phyloP scores from a whole-genome alignment of 1,284 basidiomycete species.

The Ceratobasidium sp. region DNA sequence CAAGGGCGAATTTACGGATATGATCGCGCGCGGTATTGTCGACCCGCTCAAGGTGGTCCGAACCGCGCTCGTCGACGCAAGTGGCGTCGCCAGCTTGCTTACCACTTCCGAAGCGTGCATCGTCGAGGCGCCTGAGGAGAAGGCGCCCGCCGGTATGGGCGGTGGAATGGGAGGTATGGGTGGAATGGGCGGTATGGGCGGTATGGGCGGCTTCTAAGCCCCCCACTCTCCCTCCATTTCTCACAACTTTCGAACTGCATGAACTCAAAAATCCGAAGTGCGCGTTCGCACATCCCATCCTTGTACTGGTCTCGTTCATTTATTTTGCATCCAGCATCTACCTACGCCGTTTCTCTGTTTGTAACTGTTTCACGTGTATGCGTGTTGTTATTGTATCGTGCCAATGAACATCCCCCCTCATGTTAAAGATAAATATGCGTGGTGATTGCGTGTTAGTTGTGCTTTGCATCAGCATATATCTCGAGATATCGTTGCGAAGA shows the following conservation, averaged over 20 bases:
- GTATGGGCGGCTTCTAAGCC: slow-evolving; percentile 39
- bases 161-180: slow-evolving; percentile 64
- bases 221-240: neutral
- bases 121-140: slow-evolving; percentile 91
- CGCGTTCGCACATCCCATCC: too few species aligned
- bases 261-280: neutral
- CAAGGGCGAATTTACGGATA: slow-evolving; percentile 93
- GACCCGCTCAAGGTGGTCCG: slow-evolving; percentile 94
- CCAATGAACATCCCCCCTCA: slow-evolving; percentile 20
- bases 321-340: slow-evolving; percentile 12
- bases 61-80: slow-evolving; percentile 85
- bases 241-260: neutral
- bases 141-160: slow-evolving; percentile 65
- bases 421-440: slow-evolving; percentile 6
- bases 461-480: too few species aligned
- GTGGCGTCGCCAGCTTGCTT: slow-evolving; percentile 88
- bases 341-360: neutral
- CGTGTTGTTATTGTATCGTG: neutral
- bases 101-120: slow-evolving; percentile 95
- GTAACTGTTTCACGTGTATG: too few species aligned
- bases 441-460: too few species aligned
- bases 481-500: too few species aligned
- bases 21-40: slow-evolving; percentile 94
- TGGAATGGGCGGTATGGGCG: slow-evolving; percentile 73
- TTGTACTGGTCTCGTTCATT: slow-evolving; percentile 10